Conservation (phyloP, 495 filamentous ascomycete genomes). For the Xylaria flabelliformis region DNA sequence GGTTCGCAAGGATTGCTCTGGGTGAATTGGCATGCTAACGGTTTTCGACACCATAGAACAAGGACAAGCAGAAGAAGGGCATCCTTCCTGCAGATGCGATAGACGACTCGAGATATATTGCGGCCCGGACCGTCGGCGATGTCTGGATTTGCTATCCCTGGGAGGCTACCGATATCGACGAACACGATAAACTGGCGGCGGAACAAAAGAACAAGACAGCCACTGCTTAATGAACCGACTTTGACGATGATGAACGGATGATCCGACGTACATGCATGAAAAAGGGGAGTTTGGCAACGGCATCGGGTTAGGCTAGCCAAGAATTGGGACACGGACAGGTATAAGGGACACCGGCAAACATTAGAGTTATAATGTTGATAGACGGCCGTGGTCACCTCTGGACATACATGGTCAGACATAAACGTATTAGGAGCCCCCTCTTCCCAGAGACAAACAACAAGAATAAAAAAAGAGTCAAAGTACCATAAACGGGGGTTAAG, state of each 20-base stretch:
- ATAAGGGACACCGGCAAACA: background rate
- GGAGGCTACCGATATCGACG: conserved; percentile 96
- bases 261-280: conserved; percentile 10
- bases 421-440: conserved; percentile 7
- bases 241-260: background rate
- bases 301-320: background rate
- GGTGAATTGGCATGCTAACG: conserved; percentile 27
- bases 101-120: conserved; percentile 76
- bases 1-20: background rate
- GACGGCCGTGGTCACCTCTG: conserved; percentile 30
- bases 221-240: conserved; percentile 18
- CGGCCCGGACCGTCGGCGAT: conserved; percentile 85
- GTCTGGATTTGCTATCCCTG: conserved; percentile 99
- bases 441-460: background rate
- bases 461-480: background rate
- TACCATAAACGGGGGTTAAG: background rate
- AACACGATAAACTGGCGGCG: conserved; percentile 78
- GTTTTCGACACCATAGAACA: conserved; percentile 67
- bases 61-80: conserved; percentile 95
- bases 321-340: background rate
- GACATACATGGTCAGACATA: conserved; percentile 28
- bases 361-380: conserved; percentile 36
- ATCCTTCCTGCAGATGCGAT: conserved; percentile 81
- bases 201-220: conserved; percentile 45
- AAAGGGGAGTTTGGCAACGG: background rate